Base-by-base conservation (phyloP, 495 filamentous ascomycete species). In the Lepidopterella palustris region DNA sequence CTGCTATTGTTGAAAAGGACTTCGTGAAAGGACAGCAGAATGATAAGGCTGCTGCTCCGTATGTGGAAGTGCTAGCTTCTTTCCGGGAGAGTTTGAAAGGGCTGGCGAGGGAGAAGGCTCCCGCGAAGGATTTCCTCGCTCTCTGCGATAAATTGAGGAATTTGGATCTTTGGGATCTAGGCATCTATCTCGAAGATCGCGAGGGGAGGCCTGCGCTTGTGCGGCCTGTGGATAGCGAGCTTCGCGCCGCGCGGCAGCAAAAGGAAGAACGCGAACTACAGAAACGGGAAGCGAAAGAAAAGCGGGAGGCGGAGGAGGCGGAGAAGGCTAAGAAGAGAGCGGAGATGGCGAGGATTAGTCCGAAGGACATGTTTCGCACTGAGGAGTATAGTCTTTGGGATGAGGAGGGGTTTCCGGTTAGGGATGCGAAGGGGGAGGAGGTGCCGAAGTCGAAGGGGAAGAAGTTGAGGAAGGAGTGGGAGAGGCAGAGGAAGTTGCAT, bases 391-490 rank as follows among this genome's bases (percentile, higher is more conserved):
- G 76, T 49, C 87, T 79, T 47, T 97, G 91, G 91, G 91, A 97
- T 74, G 84, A 78, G 2, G 85, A 96, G 13, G 93, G 93, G 1
- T 57, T 97, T 47, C 93, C 93, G 9, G 87, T 81, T 3, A 87
- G 82, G 71, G 82, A 89, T 70, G 79, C 78, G 15, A 82, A 84
- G 25, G 93, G 91, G 1, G 82, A 82, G 63, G 90, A 95, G 68
- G 75, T 98, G 25, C 79, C 89, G 23, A 98, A 97, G 79, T 86
- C 79, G 57, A 79, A 81, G 64, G 58, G 59, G 31, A 98, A 97
- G 80, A 95, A 90, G 80, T 70, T 97, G 32, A 84, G 74, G 75
- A 97, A 97, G 78, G 88, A 89, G 26, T 95, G 89, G 90, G 89
- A 95, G 69, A 84, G 77, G 71, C 93, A 97, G 78, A 95, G 87